These are phyloP conservation scores for Podospora australis DNA, from an alignment of 495 filamentous ascomycete species.

Conservation along the genomic window DNA sequence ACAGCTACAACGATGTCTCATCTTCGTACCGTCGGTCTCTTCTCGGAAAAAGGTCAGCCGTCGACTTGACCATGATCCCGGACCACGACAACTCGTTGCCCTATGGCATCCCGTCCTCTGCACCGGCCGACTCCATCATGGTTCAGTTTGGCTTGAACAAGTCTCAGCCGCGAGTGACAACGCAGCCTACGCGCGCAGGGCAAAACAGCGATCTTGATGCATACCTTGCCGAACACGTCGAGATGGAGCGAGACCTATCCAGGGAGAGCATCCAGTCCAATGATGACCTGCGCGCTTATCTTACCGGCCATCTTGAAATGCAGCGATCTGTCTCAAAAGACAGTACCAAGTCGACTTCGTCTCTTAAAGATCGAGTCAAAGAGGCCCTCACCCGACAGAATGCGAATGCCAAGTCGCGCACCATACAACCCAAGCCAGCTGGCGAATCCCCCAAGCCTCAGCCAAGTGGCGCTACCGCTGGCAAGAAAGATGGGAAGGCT, in stretches of 20 bases:
- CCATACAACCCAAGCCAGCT: conserved; percentile 36
- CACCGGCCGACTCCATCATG: conserved; percentile 22
- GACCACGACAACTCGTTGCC: conserved; percentile 29
- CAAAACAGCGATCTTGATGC: too few relatives aligned
- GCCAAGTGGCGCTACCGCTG: conserved; percentile 5
- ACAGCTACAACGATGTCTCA: conserved; percentile 20
- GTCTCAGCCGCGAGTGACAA: conserved; percentile 25
- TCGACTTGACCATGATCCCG: conserved; percentile 25
- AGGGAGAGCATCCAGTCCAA: too few relatives aligned
- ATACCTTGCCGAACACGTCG: conserved; percentile 14
- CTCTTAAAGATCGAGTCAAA: conserved; percentile 37
- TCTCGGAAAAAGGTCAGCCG: conserved; percentile 28
- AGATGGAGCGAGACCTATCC: not conserved
- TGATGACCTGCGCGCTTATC: not conserved
- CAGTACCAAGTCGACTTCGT: conserved; percentile 37
- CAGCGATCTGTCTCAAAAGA: conserved; percentile 38
- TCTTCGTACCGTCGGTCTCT: conserved; percentile 17
- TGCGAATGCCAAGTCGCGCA: conserved; percentile 25
- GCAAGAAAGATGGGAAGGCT: conserved; percentile 38
- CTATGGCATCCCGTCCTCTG: conserved; percentile 26
- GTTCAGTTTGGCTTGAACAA: conserved; percentile 32
- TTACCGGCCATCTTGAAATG: too few relatives aligned
- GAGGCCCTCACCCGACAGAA: conserved; percentile 33
- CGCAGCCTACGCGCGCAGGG: not conserved
- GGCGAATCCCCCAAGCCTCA: conserved; percentile 13